These are phyloP conservation scores for Obelidium mucronatum DNA, from an alignment of 192 early-diverging fungal genomes.

Conservation along the genomic window DNA sequence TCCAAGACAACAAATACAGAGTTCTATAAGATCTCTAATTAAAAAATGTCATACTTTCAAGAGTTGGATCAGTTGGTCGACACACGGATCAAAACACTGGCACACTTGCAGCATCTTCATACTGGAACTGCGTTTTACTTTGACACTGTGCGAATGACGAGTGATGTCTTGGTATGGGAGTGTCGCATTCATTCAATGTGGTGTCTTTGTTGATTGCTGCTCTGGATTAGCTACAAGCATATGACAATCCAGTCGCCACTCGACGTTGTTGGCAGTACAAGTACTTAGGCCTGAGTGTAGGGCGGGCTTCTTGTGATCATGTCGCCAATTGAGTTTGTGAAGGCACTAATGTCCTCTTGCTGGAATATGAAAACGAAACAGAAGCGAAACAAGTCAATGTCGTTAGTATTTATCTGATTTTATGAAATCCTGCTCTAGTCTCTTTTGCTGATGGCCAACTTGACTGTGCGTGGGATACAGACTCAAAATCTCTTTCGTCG, in stretches of 20 bases:
- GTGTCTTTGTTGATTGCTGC: neutral
- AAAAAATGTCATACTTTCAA: neutral
- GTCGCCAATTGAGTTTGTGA: constrained; percentile 42
- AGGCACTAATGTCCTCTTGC: constrained; percentile 45
- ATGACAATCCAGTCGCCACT: constrained; percentile 25
- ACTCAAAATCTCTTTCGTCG: constrained; percentile 37
- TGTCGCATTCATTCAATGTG: neutral
- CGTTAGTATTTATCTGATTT: constrained; percentile 25
- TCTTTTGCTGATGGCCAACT: neutral
- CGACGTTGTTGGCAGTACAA: constrained; percentile 44
- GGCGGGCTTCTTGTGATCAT: constrained; percentile 44
- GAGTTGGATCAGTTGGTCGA: constrained; percentile 25
- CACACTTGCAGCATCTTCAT: constrained; percentile 33
- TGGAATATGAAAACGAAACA: constrained; percentile 48
- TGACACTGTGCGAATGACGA: constrained; percentile 31
- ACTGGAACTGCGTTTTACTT: constrained; percentile 35
- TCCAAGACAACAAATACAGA: too few relatives aligned
- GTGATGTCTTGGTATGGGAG: constrained; percentile 28
- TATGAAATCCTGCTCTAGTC: neutral
- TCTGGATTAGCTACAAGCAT: constrained; percentile 21
- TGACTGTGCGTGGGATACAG: constrained; percentile 10
- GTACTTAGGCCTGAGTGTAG: constrained; percentile 43
- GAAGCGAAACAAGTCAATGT: constrained; percentile 33
- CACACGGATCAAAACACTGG: constrained; percentile 26
- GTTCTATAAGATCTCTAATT: neutral